A percentile compares a stretch with the other conserved stretches of the same genome.
phyloP scores from a whole-genome alignment of 1,139 yeast species.

The Yarrowia galli region DNA sequence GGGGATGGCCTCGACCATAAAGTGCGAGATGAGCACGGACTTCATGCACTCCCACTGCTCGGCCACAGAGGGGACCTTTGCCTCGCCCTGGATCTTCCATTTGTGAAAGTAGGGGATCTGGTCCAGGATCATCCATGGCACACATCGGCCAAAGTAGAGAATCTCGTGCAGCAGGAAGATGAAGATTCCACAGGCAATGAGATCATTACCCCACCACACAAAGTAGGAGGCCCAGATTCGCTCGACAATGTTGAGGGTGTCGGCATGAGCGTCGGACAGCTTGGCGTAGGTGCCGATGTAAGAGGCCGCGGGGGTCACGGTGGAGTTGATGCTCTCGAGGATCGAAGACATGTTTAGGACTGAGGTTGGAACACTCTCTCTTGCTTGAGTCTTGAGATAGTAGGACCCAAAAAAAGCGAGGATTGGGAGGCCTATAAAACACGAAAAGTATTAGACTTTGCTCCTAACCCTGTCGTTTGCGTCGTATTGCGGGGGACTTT shows the following conservation, averaged over 20 bases:
- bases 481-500: slow-evolving; percentile 1
- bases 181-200: slow-evolving; percentile 82
- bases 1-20: slow-evolving; percentile 91
- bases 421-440: slow-evolving; percentile 1
- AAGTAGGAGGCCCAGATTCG: slow-evolving; percentile 87
- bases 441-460: slow-evolving; percentile 5
- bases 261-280: slow-evolving; percentile 42
- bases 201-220: slow-evolving; percentile 75
- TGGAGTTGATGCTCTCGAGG: slow-evolving; percentile 40
- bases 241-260: slow-evolving; percentile 55
- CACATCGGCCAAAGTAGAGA: slow-evolving; percentile 83
- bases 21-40: slow-evolving; percentile 81
- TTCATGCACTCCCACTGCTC: slow-evolving; percentile 94
- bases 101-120: slow-evolving; percentile 74
- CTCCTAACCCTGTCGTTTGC: slow-evolving; percentile 36
- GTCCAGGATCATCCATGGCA: slow-evolving; percentile 88
- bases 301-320: slow-evolving; percentile 42
- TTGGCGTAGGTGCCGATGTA: slow-evolving; percentile 42
- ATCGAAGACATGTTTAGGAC: slow-evolving; percentile 19
- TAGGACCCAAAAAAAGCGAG: background rate
- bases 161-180: slow-evolving; percentile 79
- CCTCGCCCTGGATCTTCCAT: slow-evolving; percentile 75
- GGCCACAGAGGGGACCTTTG: slow-evolving; percentile 70
- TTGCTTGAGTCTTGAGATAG: background rate
- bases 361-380: too few species aligned